These are phyloP conservation scores for Camellia lanceoleosa DNA, from an alignment of 148 eudicot species.

Conservation along the genomic window DNA sequence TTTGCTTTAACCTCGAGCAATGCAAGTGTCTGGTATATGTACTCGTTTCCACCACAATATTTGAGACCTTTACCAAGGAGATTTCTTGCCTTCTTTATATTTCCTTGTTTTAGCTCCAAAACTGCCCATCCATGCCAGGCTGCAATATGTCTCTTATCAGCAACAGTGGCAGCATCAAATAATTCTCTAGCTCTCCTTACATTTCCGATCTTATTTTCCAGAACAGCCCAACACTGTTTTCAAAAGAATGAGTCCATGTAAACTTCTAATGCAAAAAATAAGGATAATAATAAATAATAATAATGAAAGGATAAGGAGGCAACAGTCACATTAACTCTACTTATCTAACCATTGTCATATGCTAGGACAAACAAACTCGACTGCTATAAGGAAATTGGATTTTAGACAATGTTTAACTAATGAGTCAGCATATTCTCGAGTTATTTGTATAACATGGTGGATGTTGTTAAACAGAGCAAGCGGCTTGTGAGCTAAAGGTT, in stretches of 20 bases:
- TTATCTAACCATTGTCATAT: neutral
- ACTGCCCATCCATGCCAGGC: constrained; percentile 99
- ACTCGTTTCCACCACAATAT: constrained; percentile 86
- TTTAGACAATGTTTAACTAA: too few species aligned
- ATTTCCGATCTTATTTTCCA: constrained; percentile 78
- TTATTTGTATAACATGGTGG: neutral
- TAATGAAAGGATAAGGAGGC: neutral
- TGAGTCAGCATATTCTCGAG: neutral
- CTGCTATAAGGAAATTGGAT: too few species aligned
- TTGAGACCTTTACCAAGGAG: constrained; percentile 84
- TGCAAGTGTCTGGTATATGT: constrained; percentile 89
- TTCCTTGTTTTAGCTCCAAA: constrained; percentile 84
- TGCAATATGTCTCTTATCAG: constrained; percentile 88
- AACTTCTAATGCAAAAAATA: constrained; percentile 10
- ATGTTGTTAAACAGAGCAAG: constrained; percentile 4
- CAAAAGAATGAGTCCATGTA: constrained; percentile 16
- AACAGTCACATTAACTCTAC: neutral
- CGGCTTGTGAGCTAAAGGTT: neutral
- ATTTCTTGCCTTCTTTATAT: constrained; percentile 79
- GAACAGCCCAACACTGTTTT: constrained; percentile 90
- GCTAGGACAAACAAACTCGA: too few species aligned
- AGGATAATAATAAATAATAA: too few species aligned
- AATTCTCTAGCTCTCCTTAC: constrained; percentile 79
- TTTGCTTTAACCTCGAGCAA: constrained; percentile 87
- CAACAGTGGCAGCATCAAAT: constrained; percentile 98